Evolutionary conservation across 768 basidiomycete genomes (phyloP).

Genomic region (Mycena rosella): DNA sequence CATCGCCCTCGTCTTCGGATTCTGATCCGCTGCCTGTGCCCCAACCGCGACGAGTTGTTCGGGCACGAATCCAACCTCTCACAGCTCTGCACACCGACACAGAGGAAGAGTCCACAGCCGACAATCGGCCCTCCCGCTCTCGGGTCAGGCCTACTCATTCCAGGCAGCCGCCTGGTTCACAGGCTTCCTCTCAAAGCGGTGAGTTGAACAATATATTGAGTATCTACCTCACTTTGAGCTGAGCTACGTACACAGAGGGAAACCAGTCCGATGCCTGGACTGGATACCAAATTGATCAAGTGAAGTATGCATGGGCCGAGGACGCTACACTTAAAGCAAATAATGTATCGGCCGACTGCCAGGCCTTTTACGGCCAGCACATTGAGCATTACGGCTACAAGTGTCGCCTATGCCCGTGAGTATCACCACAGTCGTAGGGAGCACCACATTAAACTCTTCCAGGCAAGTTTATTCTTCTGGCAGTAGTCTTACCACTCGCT

Average conservation of each 20-base stretch:
- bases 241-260: slow-evolving; percentile 1
- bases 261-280: slow-evolving; percentile 14
- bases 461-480: slow-evolving; percentile 18
- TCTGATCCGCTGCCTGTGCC: slow-evolving; percentile 18
- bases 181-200: slow-evolving; percentile 7
- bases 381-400: slow-evolving; percentile 23
- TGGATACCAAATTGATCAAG: slow-evolving; percentile 21
- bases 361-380: slow-evolving; percentile 22
- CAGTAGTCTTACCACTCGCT: slow-evolving; percentile 25
- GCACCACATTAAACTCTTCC: slow-evolving; percentile 19
- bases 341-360: slow-evolving; percentile 20
- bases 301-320: slow-evolving; percentile 21
- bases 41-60: slow-evolving; percentile 19
- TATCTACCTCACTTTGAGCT: slow-evolving; percentile 18
- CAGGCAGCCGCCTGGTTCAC: slow-evolving; percentile 18
- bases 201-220: slow-evolving; percentile 22
- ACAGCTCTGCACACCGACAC: slow-evolving; percentile 22
- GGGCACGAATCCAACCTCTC: slow-evolving; percentile 23
- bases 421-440: slow-evolving; percentile 11
- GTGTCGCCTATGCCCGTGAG: slow-evolving; percentile 22
- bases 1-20: slow-evolving; percentile 13
- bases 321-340: slow-evolving; percentile 18
- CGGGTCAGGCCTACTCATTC: slow-evolving; percentile 17
- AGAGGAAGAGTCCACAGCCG: slow-evolving; percentile 21
- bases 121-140: slow-evolving; percentile 22